A percentile compares a stretch with the other conserved stretches of the same genome.
These are phyloP conservation scores for Dispira simplex DNA, from an alignment of 192 early-diverging fungal genomes.

Conservation along the genomic window DNA sequence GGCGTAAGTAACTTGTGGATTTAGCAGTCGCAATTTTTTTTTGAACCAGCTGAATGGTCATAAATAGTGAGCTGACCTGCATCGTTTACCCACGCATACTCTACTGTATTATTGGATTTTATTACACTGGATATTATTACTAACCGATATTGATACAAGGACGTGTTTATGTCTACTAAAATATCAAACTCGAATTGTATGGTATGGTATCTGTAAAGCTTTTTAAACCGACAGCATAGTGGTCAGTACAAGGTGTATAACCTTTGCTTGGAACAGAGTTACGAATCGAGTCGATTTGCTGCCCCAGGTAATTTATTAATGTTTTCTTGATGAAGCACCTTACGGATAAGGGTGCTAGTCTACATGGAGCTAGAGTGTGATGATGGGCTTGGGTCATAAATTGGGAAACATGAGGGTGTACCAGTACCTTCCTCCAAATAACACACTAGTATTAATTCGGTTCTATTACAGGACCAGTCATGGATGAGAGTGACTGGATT, in stretches of 20 bases:
- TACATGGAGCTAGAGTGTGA: too few relatives aligned
- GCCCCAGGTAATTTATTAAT: slow-evolving; percentile 17
- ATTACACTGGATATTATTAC: neutral
- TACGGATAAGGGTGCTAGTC: too few relatives aligned
- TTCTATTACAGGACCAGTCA: too few relatives aligned
- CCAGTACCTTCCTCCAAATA: too few relatives aligned
- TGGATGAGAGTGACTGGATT: too few relatives aligned
- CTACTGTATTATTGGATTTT: neutral
- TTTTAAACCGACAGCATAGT: slow-evolving; percentile 29
- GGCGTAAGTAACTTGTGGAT: slow-evolving; percentile 16
- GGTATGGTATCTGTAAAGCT: slow-evolving; percentile 17
- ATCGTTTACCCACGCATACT: neutral
- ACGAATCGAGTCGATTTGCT: slow-evolving; percentile 28
- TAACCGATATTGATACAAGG: neutral
- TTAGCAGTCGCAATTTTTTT: neutral
- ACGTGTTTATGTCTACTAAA: neutral
- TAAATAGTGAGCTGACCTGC: neutral
- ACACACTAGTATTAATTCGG: too few relatives aligned
- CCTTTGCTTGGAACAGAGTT: slow-evolving; percentile 36
- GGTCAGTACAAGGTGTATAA: slow-evolving; percentile 45
- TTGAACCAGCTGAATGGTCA: too few relatives aligned
- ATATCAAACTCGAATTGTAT: neutral
- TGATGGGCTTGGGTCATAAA: too few relatives aligned
- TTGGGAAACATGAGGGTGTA: too few relatives aligned
- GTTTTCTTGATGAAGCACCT: too few relatives aligned